phyloP scores from a whole-genome alignment of 805 yeast species.

The Metschnikowia kofuensis region DNA sequence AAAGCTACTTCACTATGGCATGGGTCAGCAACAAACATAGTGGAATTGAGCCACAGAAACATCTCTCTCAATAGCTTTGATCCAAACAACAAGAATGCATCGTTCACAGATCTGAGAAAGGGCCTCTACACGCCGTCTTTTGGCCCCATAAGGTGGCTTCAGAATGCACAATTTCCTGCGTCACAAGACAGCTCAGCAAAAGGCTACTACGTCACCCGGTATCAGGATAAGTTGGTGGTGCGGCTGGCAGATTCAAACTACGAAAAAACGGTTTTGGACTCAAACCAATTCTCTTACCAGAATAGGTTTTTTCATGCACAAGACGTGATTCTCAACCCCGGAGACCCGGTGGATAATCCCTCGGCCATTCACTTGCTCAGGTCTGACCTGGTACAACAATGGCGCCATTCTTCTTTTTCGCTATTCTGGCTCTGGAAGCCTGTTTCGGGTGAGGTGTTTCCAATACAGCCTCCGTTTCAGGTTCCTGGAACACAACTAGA shows the following conservation, averaged over 20 bases:
- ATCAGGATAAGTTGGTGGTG: slow-evolving; percentile 18
- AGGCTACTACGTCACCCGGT: slow-evolving; percentile 30
- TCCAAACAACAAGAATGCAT: slow-evolving; percentile 25
- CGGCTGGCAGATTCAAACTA: slow-evolving; percentile 28
- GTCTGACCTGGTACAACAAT: slow-evolving; percentile 47
- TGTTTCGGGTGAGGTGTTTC: slow-evolving; percentile 24
- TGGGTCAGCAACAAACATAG: slow-evolving; percentile 23
- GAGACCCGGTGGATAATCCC: slow-evolving; percentile 41
- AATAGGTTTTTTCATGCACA: slow-evolving; percentile 34
- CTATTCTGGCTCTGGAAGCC: slow-evolving; percentile 38
- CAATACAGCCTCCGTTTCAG: slow-evolving; percentile 30
- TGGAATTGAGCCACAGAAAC: slow-evolving; percentile 25
- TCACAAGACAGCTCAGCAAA: slow-evolving; percentile 13
- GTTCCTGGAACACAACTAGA: slow-evolving; percentile 6
- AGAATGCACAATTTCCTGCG: slow-evolving; percentile 29
- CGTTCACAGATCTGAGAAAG: slow-evolving; percentile 24
- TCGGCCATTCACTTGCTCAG: slow-evolving; percentile 49
- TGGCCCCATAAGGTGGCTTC: slow-evolving; percentile 28
- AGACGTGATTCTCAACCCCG: slow-evolving; percentile 37
- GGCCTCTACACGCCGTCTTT: slow-evolving; percentile 17
- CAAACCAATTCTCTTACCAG: slow-evolving; percentile 37
- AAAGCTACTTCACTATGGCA: slow-evolving; percentile 13
- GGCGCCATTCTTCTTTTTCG: slow-evolving; percentile 39
- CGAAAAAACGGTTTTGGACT: slow-evolving; percentile 27
- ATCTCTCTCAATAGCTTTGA: slow-evolving; percentile 30